These are phyloP conservation scores for Viola pubescens DNA, from an alignment of 441 rosid species.

Conservation along the genomic window DNA sequence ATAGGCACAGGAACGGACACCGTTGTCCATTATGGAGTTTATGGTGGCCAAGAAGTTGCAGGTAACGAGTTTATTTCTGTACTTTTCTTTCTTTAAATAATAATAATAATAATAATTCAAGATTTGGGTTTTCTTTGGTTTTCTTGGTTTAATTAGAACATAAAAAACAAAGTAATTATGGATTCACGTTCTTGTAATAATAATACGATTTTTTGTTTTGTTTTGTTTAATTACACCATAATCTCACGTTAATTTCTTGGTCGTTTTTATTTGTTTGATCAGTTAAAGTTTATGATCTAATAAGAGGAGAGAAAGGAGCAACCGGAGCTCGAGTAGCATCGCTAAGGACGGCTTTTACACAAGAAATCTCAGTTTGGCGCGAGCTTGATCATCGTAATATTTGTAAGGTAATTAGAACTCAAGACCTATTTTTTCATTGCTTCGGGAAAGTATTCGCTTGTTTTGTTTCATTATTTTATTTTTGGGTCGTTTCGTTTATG, in stretches of 20 bases:
- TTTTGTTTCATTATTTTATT: neutral
- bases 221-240: neutral
- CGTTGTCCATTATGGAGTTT: constrained; percentile 24
- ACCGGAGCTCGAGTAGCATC: constrained; percentile 12
- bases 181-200: neutral
- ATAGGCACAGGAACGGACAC: constrained; percentile 19
- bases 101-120: too few species aligned
- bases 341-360: constrained; percentile 18
- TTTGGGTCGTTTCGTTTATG: neutral
- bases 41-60: constrained; percentile 28
- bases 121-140: neutral
- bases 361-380: constrained; percentile 24
- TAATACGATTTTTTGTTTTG: neutral
- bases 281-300: constrained; percentile 28
- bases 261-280: neutral
- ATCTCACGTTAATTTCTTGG: neutral
- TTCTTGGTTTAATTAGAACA: too few species aligned
- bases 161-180: neutral
- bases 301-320: constrained; percentile 20
- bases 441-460: neutral
- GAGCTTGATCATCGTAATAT: constrained; percentile 28
- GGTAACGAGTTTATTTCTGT: constrained; percentile 18
- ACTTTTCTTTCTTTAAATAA: neutral
- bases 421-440: neutral
- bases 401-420: constrained; percentile 9